Base-by-base conservation (phyloP, 257 asterid species). In the Solanum virginianum region DNA sequence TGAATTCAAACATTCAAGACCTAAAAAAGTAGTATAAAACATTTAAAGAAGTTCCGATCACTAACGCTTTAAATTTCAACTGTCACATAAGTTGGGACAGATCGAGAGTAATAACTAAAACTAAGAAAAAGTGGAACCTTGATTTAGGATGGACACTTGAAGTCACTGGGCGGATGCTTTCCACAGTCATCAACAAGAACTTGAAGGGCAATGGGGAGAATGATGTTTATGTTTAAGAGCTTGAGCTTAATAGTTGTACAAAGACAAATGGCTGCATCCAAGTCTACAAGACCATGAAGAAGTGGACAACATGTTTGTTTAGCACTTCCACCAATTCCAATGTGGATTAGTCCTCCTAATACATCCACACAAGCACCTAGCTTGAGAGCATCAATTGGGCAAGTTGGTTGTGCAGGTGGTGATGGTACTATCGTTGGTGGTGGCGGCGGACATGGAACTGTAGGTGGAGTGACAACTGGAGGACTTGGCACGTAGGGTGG, bases 181-280 rank as follows among this genome's bases (percentile, higher is more conserved):
- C 96, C 97, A 83, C 96, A 94, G 62, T 89, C 93, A 75, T 89
- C 93, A 1, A 89, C 83, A 62, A 94, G 95, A 45, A 92, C 88
- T 84, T 90, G 85, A 14, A 94, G 91, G n/a, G 94, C 97, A 85
- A 94, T 88, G 5, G 96, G 95, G 4, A 93, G 47, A n/a, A 92
- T 47, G 17, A 92, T 88, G 72, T 89, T 89, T 72, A 93, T 47
- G 26, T 92, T 92, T 47, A 94, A 91, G 85, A 94, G 91, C 88
- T 92, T 90, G 59, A 90, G 92, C 75, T 88, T 92, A 26, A 94
- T 89, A 83, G 95, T 86, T 54, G 97, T 92, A 90, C 97, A 94
- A 5, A 94, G 95, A 84, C 97, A 94, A 5, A 92, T 6, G 12
- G 95, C 97, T 1, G 96, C 88, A 26, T 87, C 91, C 54, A 85